Evolutionary conservation across 495 filamentous ascomycete genomes (phyloP).

Genomic region (Thozetella sp.): DNA sequence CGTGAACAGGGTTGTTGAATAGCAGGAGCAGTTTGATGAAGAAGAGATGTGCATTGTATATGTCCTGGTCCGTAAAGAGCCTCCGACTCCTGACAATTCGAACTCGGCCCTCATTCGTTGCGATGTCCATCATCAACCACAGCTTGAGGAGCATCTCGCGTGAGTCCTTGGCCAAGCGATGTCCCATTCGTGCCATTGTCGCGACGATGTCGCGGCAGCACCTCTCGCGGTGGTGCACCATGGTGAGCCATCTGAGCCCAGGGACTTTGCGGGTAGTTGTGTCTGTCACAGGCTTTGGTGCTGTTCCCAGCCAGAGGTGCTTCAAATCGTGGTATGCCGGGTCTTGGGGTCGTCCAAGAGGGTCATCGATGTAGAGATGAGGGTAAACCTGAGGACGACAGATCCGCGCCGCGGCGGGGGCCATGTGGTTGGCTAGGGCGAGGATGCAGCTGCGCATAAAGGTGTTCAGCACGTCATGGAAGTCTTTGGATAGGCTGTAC

Average conservation of each 20-base stretch:
- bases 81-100: slow-evolving; percentile 46
- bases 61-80: slow-evolving; percentile 53
- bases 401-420: slow-evolving; percentile 43
- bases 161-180: slow-evolving; percentile 47
- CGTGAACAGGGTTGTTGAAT: slow-evolving; percentile 52
- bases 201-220: slow-evolving; percentile 53
- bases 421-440: slow-evolving; percentile 26
- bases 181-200: slow-evolving; percentile 48
- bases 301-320: slow-evolving; percentile 3
- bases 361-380: slow-evolving; percentile 51
- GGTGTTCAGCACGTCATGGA: slow-evolving; percentile 52
- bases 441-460: slow-evolving; percentile 38
- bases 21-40: slow-evolving; percentile 64
- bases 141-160: slow-evolving; percentile 54
- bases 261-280: slow-evolving; percentile 20
- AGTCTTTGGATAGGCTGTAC: slow-evolving; percentile 57
- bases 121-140: slow-evolving; percentile 68
- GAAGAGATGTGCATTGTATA: slow-evolving; percentile 57
- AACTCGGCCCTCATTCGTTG: slow-evolving; percentile 47
- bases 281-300: slow-evolving; percentile 8
- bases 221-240: slow-evolving; percentile 26
- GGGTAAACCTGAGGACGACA: slow-evolving; percentile 56
- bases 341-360: slow-evolving; percentile 27
- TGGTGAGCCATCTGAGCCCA: slow-evolving; percentile 27
- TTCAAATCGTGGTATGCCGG: slow-evolving; percentile 13